Base-by-base conservation (phyloP, 805 yeast genomes). In the Ogataea minuta region DNA sequence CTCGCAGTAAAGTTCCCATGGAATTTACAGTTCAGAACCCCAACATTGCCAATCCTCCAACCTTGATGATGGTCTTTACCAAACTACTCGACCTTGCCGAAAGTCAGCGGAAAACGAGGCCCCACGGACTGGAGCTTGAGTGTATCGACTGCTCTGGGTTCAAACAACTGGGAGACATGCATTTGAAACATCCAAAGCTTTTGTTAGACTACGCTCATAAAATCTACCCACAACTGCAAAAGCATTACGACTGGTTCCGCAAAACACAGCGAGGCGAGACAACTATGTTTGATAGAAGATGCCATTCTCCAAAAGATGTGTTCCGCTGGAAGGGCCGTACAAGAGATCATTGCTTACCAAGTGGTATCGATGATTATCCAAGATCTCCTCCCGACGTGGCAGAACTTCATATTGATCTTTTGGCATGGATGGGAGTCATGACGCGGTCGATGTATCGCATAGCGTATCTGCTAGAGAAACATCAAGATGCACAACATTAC, bases 311-410 rank as follows among this genome's bases (percentile, higher is more conserved):
- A 3, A 56, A 60, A 6, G 96, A 89, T 57, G 84, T 80, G 0
- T 93, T 84, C 59, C 72, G 95, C 59, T 93, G 99, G 99, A 75
- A 88, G 43, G 99, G 98, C 4, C 77, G 98, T 49, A 85, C 96
- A 0, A 67, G 71, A 14, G 75, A 81, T 3, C 96, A 87, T 54
- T 85, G 95, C 58, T 69, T 91, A 37, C 93, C 99, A 7, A 83
- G 95, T 61, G 99, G 99, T 0, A 60, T 93, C 25, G 99, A 93
- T 62, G 99, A 93, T 57, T 93, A 90, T 56, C 99, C 99, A 24
- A 76, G 99, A 46, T 82, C 89, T 1, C 77, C 75, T 6, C 91
- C 95, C 2, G 96, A 88, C 60, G 71, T 81, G 28, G 95, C 95
- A 1, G 99, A 93, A 63, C 68, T 93, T 34, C 84, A 93, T 53